Conservation (phyloP, 2,329 filamentous ascomycete genomes). For the Venturia oleaginea region DNA sequence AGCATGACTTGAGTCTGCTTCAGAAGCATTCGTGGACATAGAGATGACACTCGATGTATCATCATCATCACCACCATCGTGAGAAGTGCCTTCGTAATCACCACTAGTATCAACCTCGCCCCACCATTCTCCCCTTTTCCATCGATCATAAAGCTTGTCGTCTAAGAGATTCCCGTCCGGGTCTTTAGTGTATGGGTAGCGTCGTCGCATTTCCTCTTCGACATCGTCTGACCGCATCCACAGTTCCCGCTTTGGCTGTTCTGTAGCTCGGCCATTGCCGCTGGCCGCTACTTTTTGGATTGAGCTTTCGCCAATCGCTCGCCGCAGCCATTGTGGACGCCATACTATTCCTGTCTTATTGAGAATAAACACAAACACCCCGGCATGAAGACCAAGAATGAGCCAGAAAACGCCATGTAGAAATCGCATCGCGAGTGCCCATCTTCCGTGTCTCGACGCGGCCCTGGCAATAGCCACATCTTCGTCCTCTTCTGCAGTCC, state of each 20-base stretch:
- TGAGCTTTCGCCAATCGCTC: constrained; percentile 36
- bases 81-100: constrained; percentile 55
- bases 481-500: constrained; percentile 33
- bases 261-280: constrained; percentile 26
- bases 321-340: constrained; percentile 56
- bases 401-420: constrained; percentile 64
- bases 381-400: constrained; percentile 48
- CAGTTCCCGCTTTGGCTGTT: constrained; percentile 38
- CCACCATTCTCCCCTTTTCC: constrained; percentile 76
- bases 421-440: constrained; percentile 65
- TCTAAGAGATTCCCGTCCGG: constrained; percentile 41
- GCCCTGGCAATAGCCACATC: background rate
- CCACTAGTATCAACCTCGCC: constrained; percentile 73
- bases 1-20: constrained; percentile 29
- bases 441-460: constrained; percentile 45
- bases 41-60: constrained; percentile 79
- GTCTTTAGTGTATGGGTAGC: background rate
- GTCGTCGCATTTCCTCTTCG: constrained; percentile 65
- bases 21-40: constrained; percentile 40
- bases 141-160: constrained; percentile 71
- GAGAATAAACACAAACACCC: constrained; percentile 46
- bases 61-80: constrained; percentile 40
- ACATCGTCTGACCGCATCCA: constrained; percentile 52
- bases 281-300: constrained; percentile 16
- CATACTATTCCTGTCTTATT: constrained; percentile 50